Conservation (phyloP, 441 rosid species). For the Mallotus repandus region DNA sequence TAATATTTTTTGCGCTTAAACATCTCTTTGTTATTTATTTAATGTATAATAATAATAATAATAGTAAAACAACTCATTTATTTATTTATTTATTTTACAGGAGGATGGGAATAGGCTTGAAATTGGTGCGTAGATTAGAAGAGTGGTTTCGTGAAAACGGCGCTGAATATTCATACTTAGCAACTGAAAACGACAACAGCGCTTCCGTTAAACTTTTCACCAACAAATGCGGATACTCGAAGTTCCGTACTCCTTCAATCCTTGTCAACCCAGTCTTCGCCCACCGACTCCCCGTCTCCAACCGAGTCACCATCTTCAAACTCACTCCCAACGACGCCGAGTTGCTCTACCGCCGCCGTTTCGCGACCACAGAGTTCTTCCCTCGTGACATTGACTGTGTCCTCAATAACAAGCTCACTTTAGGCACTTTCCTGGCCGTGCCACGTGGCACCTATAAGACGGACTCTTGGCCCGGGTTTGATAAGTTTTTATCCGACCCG, state of each 20-base stretch:
- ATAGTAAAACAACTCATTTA: background rate
- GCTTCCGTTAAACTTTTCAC: conserved; percentile 83
- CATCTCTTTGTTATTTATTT: conserved; percentile 2
- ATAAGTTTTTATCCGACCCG: conserved; percentile 51
- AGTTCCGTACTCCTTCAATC: conserved; percentile 85
- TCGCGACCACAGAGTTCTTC: conserved; percentile 90
- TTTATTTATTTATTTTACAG: conserved; percentile 29
- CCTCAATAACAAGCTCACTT: conserved; percentile 58
- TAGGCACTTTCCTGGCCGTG: conserved; percentile 82
- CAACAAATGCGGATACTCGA: conserved; percentile 81
- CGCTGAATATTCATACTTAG: conserved; percentile 87
- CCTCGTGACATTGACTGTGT: conserved; percentile 90
- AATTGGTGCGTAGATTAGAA: conserved; percentile 59
- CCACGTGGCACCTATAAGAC: conserved; percentile 65
- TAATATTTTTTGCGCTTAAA: background rate
- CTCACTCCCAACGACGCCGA: conserved; percentile 65
- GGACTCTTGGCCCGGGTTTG: conserved; percentile 74
- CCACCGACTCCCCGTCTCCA: conserved; percentile 51
- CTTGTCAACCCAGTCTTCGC: conserved; percentile 92
- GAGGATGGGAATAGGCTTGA: conserved; percentile 86
- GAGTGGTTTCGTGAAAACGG: conserved; percentile 85
- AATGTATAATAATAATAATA: background rate
- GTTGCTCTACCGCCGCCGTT: conserved; percentile 65
- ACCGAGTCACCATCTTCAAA: conserved; percentile 39
- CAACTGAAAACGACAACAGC: conserved; percentile 84